phyloP scores from a whole-genome alignment of 257 asterid genomes.

The Datura wrightii region DNA sequence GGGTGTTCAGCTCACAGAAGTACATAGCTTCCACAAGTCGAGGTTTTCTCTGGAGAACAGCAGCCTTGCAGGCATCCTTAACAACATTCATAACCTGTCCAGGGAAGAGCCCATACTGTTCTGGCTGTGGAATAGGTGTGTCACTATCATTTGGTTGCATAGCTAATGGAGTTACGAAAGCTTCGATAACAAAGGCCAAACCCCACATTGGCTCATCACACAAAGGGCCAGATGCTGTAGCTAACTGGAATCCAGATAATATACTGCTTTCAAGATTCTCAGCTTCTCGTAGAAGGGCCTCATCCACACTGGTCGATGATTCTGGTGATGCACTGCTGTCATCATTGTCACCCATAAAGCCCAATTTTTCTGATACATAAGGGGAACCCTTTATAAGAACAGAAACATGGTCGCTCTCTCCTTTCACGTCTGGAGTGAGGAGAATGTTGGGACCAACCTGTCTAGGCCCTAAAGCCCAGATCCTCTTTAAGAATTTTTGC shows the following conservation, averaged over 20 bases:
- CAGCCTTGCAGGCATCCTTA: conserved; percentile 89
- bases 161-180: conserved; percentile 53
- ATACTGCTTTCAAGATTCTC: conserved; percentile 84
- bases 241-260: conserved; percentile 90
- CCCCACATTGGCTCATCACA: conserved; percentile 99
- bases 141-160: conserved; percentile 50
- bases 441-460: conserved; percentile 93
- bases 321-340: conserved; percentile 38
- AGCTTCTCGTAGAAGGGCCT: conserved; percentile 58
- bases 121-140: conserved; percentile 55
- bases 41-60: conserved; percentile 77
- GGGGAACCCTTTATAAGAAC: conserved; percentile 75
- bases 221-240: conserved; percentile 90
- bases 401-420: conserved; percentile 51
- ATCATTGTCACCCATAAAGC: conserved; percentile 50
- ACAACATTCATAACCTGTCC: conserved; percentile 92
- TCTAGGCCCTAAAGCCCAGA: conserved; percentile 95
- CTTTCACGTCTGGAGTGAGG: conserved; percentile 59
- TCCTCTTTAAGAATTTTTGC: conserved; percentile 67
- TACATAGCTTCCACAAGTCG: conserved; percentile 84
- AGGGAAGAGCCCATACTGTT: conserved; percentile 71
- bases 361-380: conserved; percentile 66
- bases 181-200: conserved; percentile 72
- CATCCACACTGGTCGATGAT: conserved; percentile 45
- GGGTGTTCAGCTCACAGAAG: conserved; percentile 86